A percentile compares a stretch with the other conserved stretches of the same genome.
These are phyloP conservation scores for Hibiscus tridactylites DNA, from an alignment of 345 rosid species.

Conservation along the genomic window DNA sequence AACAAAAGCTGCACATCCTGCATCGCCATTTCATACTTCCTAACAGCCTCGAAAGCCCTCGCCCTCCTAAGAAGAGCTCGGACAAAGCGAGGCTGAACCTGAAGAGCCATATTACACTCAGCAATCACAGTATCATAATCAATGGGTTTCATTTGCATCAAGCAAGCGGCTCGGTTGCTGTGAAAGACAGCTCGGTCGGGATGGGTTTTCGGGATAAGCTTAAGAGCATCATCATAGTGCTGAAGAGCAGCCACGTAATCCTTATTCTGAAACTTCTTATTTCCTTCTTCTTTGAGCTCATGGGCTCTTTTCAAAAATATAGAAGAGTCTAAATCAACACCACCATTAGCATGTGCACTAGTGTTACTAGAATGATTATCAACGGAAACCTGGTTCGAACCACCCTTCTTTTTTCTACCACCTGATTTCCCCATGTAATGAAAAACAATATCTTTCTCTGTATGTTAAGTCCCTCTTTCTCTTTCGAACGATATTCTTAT, in stretches of 20 bases:
- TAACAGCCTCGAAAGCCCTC: constrained; percentile 70
- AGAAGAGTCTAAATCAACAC: constrained; percentile 58
- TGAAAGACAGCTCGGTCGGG: constrained; percentile 88
- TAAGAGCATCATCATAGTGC: constrained; percentile 63
- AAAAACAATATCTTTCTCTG: neutral
- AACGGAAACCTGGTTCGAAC: constrained; percentile 42
- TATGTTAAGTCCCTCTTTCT: neutral
- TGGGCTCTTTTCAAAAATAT: constrained; percentile 71
- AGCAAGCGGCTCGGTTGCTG: constrained; percentile 88
- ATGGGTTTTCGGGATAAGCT: constrained; percentile 64
- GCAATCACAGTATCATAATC: constrained; percentile 74
- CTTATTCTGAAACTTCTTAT: constrained; percentile 65
- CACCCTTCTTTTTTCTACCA: constrained; percentile 71
- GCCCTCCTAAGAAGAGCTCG: constrained; percentile 90
- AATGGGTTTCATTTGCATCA: constrained; percentile 97
- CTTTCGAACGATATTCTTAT: neutral
- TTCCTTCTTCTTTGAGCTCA: constrained; percentile 96
- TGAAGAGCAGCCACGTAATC: constrained; percentile 84
- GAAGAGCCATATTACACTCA: constrained; percentile 81
- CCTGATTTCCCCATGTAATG: constrained; percentile 78
- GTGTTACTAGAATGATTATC: constrained; percentile 20
- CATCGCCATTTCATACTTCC: constrained; percentile 73
- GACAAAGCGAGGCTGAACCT: constrained; percentile 70
- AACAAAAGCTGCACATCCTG: constrained; percentile 72
- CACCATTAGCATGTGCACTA: constrained; percentile 42